These are phyloP conservation scores for Termitomyces sp. DNA, from an alignment of 768 basidiomycete genomes.

Conservation along the genomic window DNA sequence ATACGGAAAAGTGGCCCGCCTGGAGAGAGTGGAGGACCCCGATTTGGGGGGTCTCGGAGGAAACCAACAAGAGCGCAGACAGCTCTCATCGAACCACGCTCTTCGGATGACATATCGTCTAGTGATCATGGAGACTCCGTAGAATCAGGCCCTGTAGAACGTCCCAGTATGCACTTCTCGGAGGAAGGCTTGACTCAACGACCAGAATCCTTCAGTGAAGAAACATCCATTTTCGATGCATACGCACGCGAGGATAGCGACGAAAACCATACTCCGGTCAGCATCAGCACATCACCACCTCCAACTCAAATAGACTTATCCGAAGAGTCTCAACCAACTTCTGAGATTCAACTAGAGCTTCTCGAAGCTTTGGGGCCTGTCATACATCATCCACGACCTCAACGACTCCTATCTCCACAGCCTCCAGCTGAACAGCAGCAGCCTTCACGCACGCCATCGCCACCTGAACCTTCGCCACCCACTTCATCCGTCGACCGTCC, in stretches of 20 bases:
- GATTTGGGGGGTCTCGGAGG: constrained; percentile 56
- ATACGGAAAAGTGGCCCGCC: constrained; percentile 81
- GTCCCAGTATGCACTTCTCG: constrained; percentile 38
- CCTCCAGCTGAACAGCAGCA: constrained; percentile 28
- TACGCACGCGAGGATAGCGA: constrained; percentile 62
- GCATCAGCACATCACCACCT: constrained; percentile 26
- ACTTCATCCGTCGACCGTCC: constrained; percentile 21
- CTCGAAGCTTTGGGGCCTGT: constrained; percentile 33
- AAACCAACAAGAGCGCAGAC: constrained; percentile 25
- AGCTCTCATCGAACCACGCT: constrained; percentile 39
- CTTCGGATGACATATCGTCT: constrained; percentile 68
- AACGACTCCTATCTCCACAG: constrained; percentile 42
- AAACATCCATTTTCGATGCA: constrained; percentile 78
- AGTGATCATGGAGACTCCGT: constrained; percentile 62
- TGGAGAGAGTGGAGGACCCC: constrained; percentile 79
- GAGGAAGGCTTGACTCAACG: constrained; percentile 39
- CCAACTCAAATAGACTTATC: constrained; percentile 16
- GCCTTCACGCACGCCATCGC: constrained; percentile 59
- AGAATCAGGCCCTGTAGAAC: constrained; percentile 27
- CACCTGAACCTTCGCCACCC: constrained; percentile 28
- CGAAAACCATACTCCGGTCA: constrained; percentile 22
- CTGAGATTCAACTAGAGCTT: constrained; percentile 27
- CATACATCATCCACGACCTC: constrained; percentile 66
- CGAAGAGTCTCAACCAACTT: constrained; percentile 15
- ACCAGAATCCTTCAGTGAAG: constrained; percentile 79